A percentile compares a stretch with the other conserved stretches of the same genome.
These are phyloP conservation scores for Misopates orontium DNA, from an alignment of 257 asterid species.

Conservation along the genomic window DNA sequence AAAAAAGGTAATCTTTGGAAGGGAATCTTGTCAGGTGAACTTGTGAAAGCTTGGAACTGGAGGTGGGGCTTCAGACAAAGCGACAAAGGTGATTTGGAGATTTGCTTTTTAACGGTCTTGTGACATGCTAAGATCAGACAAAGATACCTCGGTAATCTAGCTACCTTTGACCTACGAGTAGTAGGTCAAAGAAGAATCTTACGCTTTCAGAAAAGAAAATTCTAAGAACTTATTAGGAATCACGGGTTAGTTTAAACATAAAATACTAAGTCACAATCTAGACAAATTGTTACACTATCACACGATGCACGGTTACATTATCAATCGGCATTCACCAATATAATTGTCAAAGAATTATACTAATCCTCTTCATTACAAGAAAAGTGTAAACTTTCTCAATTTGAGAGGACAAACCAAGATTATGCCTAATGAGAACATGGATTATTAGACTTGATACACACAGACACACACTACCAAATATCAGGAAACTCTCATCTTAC, in stretches of 20 bases:
- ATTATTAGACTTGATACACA: slow-evolving; percentile 2
- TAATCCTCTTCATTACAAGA: neutral
- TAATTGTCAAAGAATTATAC: slow-evolving; percentile 17
- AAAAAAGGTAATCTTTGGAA: slow-evolving; percentile 25
- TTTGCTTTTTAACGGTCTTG: neutral
- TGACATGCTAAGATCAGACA: slow-evolving; percentile 11
- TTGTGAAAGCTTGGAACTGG: slow-evolving; percentile 6
- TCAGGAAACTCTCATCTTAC: neutral
- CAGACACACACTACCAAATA: slow-evolving; percentile 6
- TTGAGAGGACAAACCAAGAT: slow-evolving; percentile 23
- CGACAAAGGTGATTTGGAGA: slow-evolving; percentile 2
- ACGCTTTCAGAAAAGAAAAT: neutral
- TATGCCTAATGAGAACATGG: neutral
- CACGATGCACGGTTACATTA: neutral
- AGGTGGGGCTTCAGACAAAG: neutral
- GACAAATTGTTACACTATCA: slow-evolving; percentile 3
- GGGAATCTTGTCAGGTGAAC: slow-evolving; percentile 24
- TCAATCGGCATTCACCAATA: slow-evolving; percentile 4
- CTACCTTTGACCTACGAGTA: neutral
- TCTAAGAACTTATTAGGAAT: no score
- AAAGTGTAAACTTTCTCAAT: slow-evolving; percentile 4
- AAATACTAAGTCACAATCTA: neutral
- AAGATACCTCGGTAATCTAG: slow-evolving; percentile 25
- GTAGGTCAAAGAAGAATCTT: slow-evolving; percentile 3
- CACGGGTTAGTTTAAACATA: no score